Conservation (phyloP, 371 early-diverging fungal genomes). For the Aphelidium insulamus region DNA sequence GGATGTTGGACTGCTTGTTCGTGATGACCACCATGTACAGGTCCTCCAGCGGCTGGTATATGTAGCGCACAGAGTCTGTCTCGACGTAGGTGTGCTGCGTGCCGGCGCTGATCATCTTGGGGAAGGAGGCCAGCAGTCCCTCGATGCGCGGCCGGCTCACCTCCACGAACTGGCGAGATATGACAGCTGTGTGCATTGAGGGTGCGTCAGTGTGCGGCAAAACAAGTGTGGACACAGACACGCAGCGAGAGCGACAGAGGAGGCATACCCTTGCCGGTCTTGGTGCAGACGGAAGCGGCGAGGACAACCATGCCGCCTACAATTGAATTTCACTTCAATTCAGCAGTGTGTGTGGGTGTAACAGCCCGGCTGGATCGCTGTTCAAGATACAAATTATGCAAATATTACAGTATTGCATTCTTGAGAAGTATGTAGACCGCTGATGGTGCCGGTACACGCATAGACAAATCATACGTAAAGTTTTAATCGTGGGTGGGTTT, state of each 20-base stretch:
- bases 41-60: slow-evolving; percentile 88
- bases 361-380: too few species aligned
- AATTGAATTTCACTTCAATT: too few species aligned
- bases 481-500: too few species aligned
- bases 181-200: slow-evolving; percentile 34
- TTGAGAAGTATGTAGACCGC: too few species aligned
- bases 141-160: slow-evolving; percentile 92
- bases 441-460: too few species aligned
- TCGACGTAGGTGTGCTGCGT: slow-evolving; percentile 93
- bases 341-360: too few species aligned
- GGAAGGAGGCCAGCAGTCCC: slow-evolving; percentile 82
- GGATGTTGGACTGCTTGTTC: slow-evolving; percentile 62
- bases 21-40: slow-evolving; percentile 76
- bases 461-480: too few species aligned
- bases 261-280: slow-evolving; percentile 68
- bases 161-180: slow-evolving; percentile 89
- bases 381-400: too few species aligned
- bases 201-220: background rate
- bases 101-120: slow-evolving; percentile 69
- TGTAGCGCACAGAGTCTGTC: slow-evolving; percentile 86
- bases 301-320: too few species aligned
- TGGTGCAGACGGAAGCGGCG: slow-evolving; percentile 74
- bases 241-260: background rate
- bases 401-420: too few species aligned
- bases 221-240: background rate